phyloP scores from a whole-genome alignment of 441 rosid species.

The Jatropha podagrica region DNA sequence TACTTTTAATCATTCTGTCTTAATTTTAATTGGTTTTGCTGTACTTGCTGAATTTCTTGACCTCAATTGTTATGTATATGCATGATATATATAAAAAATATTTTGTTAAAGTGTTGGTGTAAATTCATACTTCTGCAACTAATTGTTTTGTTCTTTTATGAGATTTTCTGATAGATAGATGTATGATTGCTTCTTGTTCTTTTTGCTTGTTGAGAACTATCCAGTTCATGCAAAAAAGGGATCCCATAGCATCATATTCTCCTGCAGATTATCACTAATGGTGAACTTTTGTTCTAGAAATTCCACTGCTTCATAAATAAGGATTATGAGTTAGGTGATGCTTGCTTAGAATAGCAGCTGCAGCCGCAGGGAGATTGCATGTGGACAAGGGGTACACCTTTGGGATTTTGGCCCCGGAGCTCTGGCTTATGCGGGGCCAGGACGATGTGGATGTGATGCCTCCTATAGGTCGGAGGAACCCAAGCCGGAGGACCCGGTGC shows the following conservation, averaged over 20 bases:
- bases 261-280: not conserved
- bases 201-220: not conserved
- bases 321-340: no score
- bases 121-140: not conserved
- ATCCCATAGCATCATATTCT: not conserved
- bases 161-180: not conserved
- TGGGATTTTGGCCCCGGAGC: no score
- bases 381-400: no score
- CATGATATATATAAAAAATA: not conserved
- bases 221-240: not conserved
- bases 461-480: no score
- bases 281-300: not conserved
- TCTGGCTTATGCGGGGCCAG: no score
- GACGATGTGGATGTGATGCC: no score
- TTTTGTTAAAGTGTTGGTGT: constrained; percentile 6
- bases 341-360: no score
- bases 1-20: not conserved
- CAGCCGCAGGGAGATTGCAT: no score
- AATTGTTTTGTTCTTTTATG: not conserved
- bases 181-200: no score
- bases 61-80: constrained; percentile 8
- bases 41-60: constrained; percentile 5
- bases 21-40: constrained; percentile 10
- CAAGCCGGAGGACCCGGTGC: no score
- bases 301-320: no score